Evolutionary conservation across 371 early-diverging fungal genomes (phyloP).

Genomic region (Nematocida sp.): DNA sequence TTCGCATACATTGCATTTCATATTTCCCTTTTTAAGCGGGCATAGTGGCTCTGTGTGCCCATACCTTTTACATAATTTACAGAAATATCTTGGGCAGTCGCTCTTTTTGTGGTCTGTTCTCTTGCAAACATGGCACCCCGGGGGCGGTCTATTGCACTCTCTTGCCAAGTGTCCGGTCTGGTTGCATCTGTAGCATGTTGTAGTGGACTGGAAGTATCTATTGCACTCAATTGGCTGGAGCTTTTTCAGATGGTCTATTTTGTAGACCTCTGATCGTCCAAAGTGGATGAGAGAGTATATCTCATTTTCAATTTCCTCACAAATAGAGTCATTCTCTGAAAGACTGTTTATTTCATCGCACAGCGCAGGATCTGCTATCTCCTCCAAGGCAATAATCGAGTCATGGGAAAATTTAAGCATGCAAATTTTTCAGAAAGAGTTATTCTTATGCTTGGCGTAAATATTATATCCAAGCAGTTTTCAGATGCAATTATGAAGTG

Average conservation of each 20-base stretch:
- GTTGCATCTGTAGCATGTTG: conserved; percentile 50
- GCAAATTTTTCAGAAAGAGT: conserved; percentile 33
- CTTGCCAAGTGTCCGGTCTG: conserved; percentile 29
- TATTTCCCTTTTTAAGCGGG: background rate
- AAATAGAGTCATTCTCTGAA: conserved; percentile 16
- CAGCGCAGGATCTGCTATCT: conserved; percentile 25
- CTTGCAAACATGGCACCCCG: conserved; percentile 24
- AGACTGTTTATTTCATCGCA: conserved; percentile 11
- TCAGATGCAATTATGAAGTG: conserved; percentile 12
- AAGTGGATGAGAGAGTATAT: conserved; percentile 50
- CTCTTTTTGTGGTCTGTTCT: conserved; percentile 20
- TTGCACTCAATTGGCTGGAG: conserved; percentile 38
- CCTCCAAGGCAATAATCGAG: conserved; percentile 1
- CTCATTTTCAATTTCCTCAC: conserved; percentile 28
- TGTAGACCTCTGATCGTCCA: conserved; percentile 39
- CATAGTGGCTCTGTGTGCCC: conserved; percentile 37
- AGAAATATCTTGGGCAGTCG: conserved; percentile 24
- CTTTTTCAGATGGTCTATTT: background rate
- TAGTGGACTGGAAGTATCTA: conserved; percentile 38
- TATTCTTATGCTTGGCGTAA: conserved; percentile 3
- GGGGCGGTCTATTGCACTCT: conserved; percentile 12
- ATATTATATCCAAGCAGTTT: conserved; percentile 6
- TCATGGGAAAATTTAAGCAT: conserved; percentile 29
- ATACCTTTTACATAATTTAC: conserved; percentile 28
- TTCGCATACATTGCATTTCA: conserved; percentile 15